These are phyloP conservation scores for Nothopassalora personata DNA, from an alignment of 2,329 filamentous ascomycete genomes.

Conservation along the genomic window DNA sequence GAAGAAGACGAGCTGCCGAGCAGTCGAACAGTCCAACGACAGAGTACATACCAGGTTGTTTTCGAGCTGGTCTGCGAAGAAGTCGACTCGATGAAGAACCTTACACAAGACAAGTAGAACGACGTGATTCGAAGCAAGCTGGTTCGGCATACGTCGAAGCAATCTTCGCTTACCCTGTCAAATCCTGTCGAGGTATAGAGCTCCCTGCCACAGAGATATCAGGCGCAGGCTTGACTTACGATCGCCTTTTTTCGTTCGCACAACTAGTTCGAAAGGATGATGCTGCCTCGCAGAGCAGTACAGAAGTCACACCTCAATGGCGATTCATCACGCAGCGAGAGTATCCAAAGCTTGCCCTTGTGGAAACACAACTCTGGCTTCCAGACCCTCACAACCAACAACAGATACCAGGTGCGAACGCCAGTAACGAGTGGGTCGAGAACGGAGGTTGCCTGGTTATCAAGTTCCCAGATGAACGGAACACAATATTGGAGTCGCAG, in stretches of 20 bases:
- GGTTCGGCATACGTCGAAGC: constrained; percentile 22
- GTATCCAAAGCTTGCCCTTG: constrained; percentile 64
- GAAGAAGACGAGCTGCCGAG: not conserved
- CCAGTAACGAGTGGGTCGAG: constrained; percentile 45
- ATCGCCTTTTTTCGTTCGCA: constrained; percentile 56
- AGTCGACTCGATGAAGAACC: not conserved
- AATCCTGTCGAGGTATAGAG: constrained; percentile 40
- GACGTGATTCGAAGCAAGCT: not conserved
- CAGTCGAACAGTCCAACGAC: no score
- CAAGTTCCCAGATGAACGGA: constrained; percentile 54
- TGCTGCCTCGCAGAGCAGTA: not conserved
- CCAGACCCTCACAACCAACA: constrained; percentile 46
- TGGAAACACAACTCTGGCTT: constrained; percentile 63
- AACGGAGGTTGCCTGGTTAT: constrained; percentile 60
- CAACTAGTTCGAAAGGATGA: constrained; percentile 45
- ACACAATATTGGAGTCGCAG: constrained; percentile 4
- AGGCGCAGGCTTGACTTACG: constrained; percentile 41
- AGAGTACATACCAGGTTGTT: not conserved
- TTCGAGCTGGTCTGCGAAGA: not conserved
- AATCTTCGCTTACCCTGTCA: constrained; percentile 47
- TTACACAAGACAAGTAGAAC: not conserved
- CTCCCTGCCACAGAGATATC: constrained; percentile 37
- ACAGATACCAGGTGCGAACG: not conserved
- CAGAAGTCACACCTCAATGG: constrained; percentile 52
- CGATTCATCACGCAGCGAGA: constrained; percentile 66